A percentile compares a stretch with the other conserved stretches of the same genome.
Conservation (phyloP, 148 eudicot genomes). For the Polygonum maritimum region DNA sequence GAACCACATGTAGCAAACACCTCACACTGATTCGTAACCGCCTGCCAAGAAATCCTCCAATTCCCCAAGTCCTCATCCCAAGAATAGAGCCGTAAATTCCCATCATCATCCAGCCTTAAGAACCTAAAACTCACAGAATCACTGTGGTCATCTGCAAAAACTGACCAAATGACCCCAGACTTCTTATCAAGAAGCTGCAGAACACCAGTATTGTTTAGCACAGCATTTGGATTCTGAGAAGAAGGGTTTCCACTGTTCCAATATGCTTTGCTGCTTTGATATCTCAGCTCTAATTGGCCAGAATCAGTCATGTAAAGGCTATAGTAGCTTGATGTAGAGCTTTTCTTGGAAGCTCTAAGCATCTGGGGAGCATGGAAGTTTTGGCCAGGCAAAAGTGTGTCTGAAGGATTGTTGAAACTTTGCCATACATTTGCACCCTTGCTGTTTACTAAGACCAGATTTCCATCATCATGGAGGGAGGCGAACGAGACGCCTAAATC, state of each 20-base stretch:
- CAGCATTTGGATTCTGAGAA: constrained; percentile 17
- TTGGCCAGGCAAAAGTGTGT: constrained; percentile 54
- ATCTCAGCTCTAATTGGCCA: constrained; percentile 38
- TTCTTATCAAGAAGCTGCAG: constrained; percentile 38
- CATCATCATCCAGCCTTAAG: constrained; percentile 56
- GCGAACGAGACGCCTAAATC: constrained; percentile 40
- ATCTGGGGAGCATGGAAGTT: constrained; percentile 21
- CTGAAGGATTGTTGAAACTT: constrained; percentile 54
- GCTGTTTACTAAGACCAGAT: constrained; percentile 35
- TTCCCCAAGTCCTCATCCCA: constrained; percentile 32
- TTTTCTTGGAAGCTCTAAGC: constrained; percentile 43
- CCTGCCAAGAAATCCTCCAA: constrained; percentile 58
- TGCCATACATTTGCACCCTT: constrained; percentile 44
- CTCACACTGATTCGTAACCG: constrained; percentile 55
- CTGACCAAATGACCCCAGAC: constrained; percentile 38
- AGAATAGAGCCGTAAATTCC: constrained; percentile 56
- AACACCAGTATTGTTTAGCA: constrained; percentile 33
- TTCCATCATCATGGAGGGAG: constrained; percentile 41
- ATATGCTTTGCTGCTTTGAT: constrained; percentile 32
- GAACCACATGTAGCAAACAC: constrained; percentile 61
- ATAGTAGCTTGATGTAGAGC: constrained; percentile 47
- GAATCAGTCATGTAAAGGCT: constrained; percentile 24
- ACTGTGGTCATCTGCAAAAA: constrained; percentile 42
- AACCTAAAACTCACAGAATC: constrained; percentile 42
- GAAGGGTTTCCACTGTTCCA: constrained; percentile 38